Conservation (phyloP, 768 basidiomycete species). For the Macrocybe gigantea region DNA sequence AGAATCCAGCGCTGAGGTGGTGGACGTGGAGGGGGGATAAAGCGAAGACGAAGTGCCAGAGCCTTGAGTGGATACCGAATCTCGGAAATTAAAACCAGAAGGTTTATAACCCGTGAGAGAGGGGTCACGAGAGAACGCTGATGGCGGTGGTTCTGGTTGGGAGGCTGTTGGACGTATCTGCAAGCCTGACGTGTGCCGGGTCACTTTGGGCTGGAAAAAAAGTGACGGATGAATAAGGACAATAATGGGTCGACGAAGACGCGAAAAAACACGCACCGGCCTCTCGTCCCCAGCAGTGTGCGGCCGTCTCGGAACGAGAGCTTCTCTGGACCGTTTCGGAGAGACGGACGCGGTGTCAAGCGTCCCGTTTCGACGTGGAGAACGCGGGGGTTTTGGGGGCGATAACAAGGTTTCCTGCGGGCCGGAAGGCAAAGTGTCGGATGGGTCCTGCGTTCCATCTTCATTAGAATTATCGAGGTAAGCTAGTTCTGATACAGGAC, state of each 20-base stretch:
- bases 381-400: too few relatives aligned
- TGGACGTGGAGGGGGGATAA: constrained; percentile 70
- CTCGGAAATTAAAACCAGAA: constrained; percentile 36
- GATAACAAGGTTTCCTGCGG: too few relatives aligned
- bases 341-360: too few relatives aligned
- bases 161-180: constrained; percentile 13
- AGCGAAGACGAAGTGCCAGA: constrained; percentile 71
- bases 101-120: constrained; percentile 27
- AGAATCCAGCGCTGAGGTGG: constrained; percentile 58
- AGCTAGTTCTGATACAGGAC: constrained; percentile 25
- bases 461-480: constrained; percentile 17
- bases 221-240: constrained; percentile 4
- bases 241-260: constrained; percentile 2
- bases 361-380: too few relatives aligned
- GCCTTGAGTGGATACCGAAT: constrained; percentile 56
- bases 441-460: too few relatives aligned
- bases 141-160: constrained; percentile 31
- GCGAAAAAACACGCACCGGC: too few relatives aligned
- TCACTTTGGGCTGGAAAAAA: constrained; percentile 7
- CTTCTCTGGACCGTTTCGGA: too few relatives aligned
- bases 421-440: too few relatives aligned
- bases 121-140: constrained; percentile 46
- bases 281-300: too few relatives aligned
- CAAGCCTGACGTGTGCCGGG: constrained; percentile 11
- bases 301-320: too few relatives aligned